A percentile compares a stretch with the other conserved stretches of the same genome.
Evolutionary conservation across 1,139 yeast genomes (phyloP).

Genomic region (Blastobotrys ciferrii): DNA sequence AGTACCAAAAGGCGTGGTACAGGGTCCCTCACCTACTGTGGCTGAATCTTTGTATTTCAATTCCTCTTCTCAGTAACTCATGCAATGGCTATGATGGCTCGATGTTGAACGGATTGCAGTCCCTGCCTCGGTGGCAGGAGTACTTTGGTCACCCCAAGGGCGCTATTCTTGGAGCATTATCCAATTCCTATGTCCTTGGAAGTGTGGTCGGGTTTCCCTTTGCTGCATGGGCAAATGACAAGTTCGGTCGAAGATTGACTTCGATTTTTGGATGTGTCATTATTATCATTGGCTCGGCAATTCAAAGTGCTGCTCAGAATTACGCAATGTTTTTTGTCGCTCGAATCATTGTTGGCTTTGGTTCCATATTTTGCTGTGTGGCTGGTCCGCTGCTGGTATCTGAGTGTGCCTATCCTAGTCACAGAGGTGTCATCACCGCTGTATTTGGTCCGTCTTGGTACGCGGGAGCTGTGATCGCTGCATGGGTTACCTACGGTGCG

Average conservation of each 20-base stretch:
- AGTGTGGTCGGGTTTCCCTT: slow-evolving; percentile 20
- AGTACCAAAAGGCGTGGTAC: not conserved
- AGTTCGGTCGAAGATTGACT: slow-evolving; percentile 46
- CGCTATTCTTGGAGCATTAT: slow-evolving; percentile 45
- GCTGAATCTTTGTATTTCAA: not conserved
- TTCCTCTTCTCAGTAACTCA: not conserved
- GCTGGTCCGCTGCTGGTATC: slow-evolving; percentile 43
- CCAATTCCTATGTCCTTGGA: slow-evolving; percentile 51
- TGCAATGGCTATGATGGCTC: slow-evolving; percentile 5
- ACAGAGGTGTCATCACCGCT: slow-evolving; percentile 47
- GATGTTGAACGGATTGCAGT: slow-evolving; percentile 50
- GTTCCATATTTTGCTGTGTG: slow-evolving; percentile 48
- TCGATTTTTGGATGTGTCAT: slow-evolving; percentile 42
- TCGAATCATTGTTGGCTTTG: slow-evolving; percentile 49
- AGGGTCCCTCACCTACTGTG: not conserved
- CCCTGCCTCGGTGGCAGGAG: slow-evolving; percentile 40
- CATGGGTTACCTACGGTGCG: slow-evolving; percentile 55
- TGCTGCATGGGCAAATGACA: slow-evolving; percentile 40
- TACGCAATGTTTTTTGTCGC: slow-evolving; percentile 45
- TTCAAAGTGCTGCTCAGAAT: slow-evolving; percentile 43
- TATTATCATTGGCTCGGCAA: slow-evolving; percentile 44
- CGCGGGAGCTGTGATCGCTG: slow-evolving; percentile 54
- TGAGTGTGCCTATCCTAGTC: slow-evolving; percentile 42
- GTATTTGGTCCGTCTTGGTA: slow-evolving; percentile 52
- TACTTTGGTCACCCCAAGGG: slow-evolving; percentile 44